phyloP scores from a whole-genome alignment of 1,284 basidiomycete genomes.

The Pascua guehoae region DNA sequence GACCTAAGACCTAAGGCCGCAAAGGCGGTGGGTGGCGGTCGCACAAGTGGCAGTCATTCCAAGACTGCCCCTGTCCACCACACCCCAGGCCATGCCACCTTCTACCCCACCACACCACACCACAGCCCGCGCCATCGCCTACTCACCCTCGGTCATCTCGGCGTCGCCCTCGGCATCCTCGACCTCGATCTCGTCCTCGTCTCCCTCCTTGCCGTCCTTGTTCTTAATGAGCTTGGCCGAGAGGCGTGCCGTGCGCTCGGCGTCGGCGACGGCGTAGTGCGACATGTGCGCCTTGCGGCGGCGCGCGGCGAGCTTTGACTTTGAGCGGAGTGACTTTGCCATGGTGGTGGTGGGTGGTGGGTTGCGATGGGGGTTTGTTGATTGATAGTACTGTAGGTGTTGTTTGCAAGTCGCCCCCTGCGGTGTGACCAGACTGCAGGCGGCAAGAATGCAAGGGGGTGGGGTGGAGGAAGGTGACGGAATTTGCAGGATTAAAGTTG shows the following conservation, averaged over 20 bases:
- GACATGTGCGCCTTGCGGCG: conserved; percentile 77
- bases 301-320: conserved; percentile 78
- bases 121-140: not conserved
- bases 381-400: too few relatives aligned
- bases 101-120: not conserved
- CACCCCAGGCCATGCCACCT: too few relatives aligned
- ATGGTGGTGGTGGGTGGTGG: conserved; percentile 56
- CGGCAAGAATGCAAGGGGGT: too few relatives aligned
- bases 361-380: not conserved
- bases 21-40: too few relatives aligned
- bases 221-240: conserved; percentile 65
- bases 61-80: too few relatives aligned
- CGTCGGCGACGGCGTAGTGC: conserved; percentile 78
- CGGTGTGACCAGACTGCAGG: too few relatives aligned
- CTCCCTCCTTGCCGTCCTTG: conserved; percentile 73
- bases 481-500: conserved; percentile 6
- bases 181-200: conserved; percentile 88
- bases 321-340: conserved; percentile 90
- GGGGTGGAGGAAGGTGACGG: too few relatives aligned
- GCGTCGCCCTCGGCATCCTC: conserved; percentile 55
- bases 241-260: conserved; percentile 75
- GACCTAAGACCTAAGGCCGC: too few relatives aligned
- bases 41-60: too few relatives aligned
- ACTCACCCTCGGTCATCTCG: conserved; percentile 21
- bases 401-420: too few relatives aligned